Evolutionary conservation across 495 filamentous ascomycete genomes (phyloP).

Genomic region (Chlorociboria aeruginascens): DNA sequence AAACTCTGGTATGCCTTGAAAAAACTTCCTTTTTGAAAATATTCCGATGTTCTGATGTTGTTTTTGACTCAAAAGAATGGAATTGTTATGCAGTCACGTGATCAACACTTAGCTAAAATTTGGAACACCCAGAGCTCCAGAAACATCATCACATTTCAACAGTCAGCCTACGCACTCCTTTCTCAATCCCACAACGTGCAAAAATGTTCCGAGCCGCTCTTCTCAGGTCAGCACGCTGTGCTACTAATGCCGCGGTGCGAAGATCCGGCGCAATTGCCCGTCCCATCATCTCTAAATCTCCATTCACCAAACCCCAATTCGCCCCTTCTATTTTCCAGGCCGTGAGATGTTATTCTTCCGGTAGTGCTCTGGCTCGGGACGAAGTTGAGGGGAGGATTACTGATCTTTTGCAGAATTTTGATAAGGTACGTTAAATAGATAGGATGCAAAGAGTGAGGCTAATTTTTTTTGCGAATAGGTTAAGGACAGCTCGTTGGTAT

Average conservation of each 20-base stretch:
- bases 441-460: constrained; percentile 88
- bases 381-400: constrained; percentile 91
- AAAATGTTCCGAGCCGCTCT: constrained; percentile 81
- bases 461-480: constrained; percentile 55
- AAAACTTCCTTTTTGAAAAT: too few species aligned
- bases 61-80: too few species aligned
- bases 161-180: background rate
- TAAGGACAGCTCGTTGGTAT: constrained; percentile 64
- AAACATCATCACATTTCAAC: constrained; percentile 8
- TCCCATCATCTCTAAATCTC: constrained; percentile 39
- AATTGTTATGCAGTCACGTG: constrained; percentile 4
- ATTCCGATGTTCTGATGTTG: too few species aligned
- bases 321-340: constrained; percentile 42
- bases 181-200: constrained; percentile 13
- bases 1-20: too few species aligned
- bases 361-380: constrained; percentile 58
- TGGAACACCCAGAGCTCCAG: constrained; percentile 10
- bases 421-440: constrained; percentile 69
- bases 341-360: constrained; percentile 77
- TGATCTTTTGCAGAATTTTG: constrained; percentile 83
- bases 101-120: background rate
- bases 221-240: constrained; percentile 48
- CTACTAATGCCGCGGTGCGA: constrained; percentile 38
- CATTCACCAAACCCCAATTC: constrained; percentile 37
- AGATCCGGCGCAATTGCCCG: constrained; percentile 45